Evolutionary conservation across 169 alveolate species (phyloP).

Genomic region (Hepatocystis sp.): DNA sequence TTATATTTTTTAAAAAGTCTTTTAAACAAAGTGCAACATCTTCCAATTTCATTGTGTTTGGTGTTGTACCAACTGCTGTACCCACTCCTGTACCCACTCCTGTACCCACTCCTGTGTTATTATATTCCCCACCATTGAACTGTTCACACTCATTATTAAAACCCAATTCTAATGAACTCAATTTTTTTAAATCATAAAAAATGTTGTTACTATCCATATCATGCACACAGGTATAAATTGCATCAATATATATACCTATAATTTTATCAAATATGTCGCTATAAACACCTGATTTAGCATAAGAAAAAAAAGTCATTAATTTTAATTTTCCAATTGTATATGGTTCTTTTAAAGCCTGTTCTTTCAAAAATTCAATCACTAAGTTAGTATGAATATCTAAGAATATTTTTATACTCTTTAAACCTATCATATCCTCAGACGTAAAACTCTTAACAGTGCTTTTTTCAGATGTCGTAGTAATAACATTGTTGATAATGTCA

Average conservation of each 20-base stretch:
- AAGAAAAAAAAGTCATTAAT: slow-evolving; percentile 39
- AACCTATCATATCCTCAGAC: slow-evolving; percentile 28
- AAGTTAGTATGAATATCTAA: slow-evolving; percentile 61
- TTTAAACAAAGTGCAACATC: slow-evolving; percentile 40
- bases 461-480: background rate
- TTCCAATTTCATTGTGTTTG: slow-evolving; percentile 24
- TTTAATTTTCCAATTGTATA: slow-evolving; percentile 40
- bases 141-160: background rate
- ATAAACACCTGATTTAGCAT: slow-evolving; percentile 27
- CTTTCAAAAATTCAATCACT: slow-evolving; percentile 32
- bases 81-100: background rate
- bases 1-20: slow-evolving; percentile 43
- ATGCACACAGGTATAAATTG: background rate
- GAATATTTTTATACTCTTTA: slow-evolving; percentile 59
- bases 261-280: slow-evolving; percentile 12
- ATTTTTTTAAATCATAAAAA: background rate
- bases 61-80: background rate
- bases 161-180: background rate
- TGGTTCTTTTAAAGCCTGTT: slow-evolving; percentile 35
- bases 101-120: background rate
- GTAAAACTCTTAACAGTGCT: slow-evolving; percentile 17
- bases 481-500: slow-evolving; percentile 19
- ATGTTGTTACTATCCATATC: background rate
- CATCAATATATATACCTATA: slow-evolving; percentile 16
- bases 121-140: background rate